Evolutionary conservation across 2,329 filamentous ascomycete species (phyloP).

Genomic region (Penicillium palitans): DNA sequence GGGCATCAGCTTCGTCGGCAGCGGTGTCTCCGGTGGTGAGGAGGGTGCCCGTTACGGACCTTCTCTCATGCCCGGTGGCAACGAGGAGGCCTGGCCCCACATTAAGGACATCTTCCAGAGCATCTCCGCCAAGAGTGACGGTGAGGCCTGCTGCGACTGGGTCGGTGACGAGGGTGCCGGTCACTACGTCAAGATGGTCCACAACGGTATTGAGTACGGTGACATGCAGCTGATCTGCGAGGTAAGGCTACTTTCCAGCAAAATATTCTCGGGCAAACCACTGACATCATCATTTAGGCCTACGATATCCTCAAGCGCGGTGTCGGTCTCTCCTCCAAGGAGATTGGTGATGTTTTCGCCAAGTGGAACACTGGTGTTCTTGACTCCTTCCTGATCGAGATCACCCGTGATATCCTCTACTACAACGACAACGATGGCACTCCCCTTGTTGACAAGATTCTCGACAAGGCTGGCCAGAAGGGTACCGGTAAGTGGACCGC

Average conservation of each 20-base stretch:
- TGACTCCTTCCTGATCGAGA: slow-evolving; percentile 99
- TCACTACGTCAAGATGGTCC: slow-evolving; percentile 99
- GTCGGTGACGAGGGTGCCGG: slow-evolving; percentile 99
- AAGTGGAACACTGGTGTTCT: slow-evolving; percentile 99
- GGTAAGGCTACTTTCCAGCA: slow-evolving; percentile 55
- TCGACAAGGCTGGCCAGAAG: slow-evolving; percentile 98
- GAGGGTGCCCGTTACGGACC: slow-evolving; percentile 98
- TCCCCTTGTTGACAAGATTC: slow-evolving; percentile 95
- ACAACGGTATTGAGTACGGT: slow-evolving; percentile 99
- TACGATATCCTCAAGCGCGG: slow-evolving; percentile 99
- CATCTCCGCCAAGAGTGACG: slow-evolving; percentile 96
- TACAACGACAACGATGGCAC: slow-evolving; percentile 93
- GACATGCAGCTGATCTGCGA: slow-evolving; percentile 99
- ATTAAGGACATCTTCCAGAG: slow-evolving; percentile 99
- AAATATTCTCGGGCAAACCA: neutral
- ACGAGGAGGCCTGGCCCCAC: slow-evolving; percentile 95
- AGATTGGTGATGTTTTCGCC: slow-evolving; percentile 91
- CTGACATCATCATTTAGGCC: slow-evolving; percentile 58
- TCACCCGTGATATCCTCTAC: slow-evolving; percentile 97
- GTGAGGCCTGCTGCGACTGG: slow-evolving; percentile 98
- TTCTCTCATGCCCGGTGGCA: slow-evolving; percentile 97
- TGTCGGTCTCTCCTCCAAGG: slow-evolving; percentile 82
- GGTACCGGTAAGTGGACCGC: slow-evolving; percentile 99
- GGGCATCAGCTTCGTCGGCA: slow-evolving; percentile 93
- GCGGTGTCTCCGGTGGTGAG: slow-evolving; percentile 97